Percentiles rank a stretch among this genome's conserved stretches.
Conservation (phyloP, 2,329 filamentous ascomycete genomes). For the Penicillium sp. region DNA sequence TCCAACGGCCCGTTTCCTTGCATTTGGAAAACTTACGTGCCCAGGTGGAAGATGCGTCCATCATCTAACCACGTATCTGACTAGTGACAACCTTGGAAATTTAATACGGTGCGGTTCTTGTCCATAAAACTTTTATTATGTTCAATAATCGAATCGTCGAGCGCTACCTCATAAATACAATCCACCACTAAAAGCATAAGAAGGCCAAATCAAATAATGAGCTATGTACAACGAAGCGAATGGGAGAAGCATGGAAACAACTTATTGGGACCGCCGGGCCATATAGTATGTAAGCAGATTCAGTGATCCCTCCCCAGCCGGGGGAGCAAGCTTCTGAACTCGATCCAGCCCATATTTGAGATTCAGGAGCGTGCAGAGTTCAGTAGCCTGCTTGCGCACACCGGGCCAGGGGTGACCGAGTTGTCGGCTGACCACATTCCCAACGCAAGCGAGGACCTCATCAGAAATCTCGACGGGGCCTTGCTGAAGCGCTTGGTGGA, state of each 20-base stretch:
- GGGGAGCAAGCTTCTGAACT: constrained; percentile 31
- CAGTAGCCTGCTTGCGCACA: constrained; percentile 39
- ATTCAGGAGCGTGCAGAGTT: constrained; percentile 34
- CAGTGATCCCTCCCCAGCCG: constrained; percentile 31
- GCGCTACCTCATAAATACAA: not conserved
- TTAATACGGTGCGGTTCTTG: too few relatives aligned
- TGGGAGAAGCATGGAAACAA: not conserved
- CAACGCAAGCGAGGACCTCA: constrained; percentile 26
- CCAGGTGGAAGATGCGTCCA: too few relatives aligned
- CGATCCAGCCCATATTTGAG: constrained; percentile 25
- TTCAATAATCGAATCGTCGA: not conserved
- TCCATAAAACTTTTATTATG: constrained; percentile 1
- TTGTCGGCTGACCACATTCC: constrained; percentile 32
- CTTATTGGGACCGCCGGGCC: constrained; percentile 24
- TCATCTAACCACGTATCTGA: too few relatives aligned
- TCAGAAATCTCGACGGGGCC: constrained; percentile 20
- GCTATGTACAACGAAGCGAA: not conserved
- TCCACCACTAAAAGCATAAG: not conserved
- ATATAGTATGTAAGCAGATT: constrained; percentile 41
- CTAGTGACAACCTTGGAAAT: too few relatives aligned
- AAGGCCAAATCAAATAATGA: not conserved
- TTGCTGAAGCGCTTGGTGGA: constrained; percentile 20
- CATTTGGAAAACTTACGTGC: too few relatives aligned
- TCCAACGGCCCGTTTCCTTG: too few relatives aligned
- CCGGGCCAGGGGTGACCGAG: constrained; percentile 37